Evolutionary conservation across 306 rosid genomes (phyloP).

Genomic region (Cercis canadensis): DNA sequence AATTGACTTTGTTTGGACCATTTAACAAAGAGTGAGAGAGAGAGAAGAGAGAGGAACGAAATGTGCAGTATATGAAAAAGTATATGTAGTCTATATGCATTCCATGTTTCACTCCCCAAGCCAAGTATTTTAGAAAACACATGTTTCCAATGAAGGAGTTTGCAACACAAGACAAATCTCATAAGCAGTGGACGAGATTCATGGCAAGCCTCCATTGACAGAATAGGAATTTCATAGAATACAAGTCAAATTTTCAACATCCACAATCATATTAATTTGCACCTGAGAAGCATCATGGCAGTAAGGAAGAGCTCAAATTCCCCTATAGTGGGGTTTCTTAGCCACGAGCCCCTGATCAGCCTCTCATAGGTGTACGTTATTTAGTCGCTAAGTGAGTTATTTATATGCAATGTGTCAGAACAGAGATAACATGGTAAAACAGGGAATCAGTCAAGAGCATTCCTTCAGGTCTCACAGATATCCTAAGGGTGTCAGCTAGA

Average conservation of each 20-base stretch:
- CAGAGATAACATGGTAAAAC: constrained; percentile 38
- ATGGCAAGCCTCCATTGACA: constrained; percentile 18
- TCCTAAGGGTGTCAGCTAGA: constrained; percentile 43
- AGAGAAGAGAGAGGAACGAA: not conserved
- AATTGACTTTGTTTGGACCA: too few species aligned
- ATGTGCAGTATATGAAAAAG: not conserved
- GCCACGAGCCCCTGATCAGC: constrained; percentile 64
- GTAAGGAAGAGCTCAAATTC: constrained; percentile 56
- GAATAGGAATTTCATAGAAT: constrained; percentile 26
- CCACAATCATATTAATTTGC: constrained; percentile 40
- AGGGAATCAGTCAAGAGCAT: constrained; percentile 35
- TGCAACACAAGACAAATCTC: too few species aligned
- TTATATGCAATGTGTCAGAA: constrained; percentile 31
- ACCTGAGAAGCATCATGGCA: constrained; percentile 73
- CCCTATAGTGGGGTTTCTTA: constrained; percentile 45
- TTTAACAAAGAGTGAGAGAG: too few species aligned
- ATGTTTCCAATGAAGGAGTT: not conserved
- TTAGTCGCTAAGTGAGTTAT: constrained; percentile 42
- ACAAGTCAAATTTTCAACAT: constrained; percentile 36
- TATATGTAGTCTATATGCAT: not conserved
- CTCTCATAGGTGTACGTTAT: constrained; percentile 60
- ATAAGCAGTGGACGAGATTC: constrained; percentile 11
- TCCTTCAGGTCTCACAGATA: constrained; percentile 40
- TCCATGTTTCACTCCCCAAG: not conserved
- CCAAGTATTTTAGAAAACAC: constrained; percentile 1